Conservation (phyloP, 2,329 filamentous ascomycete species). For the Fusarium foetens region DNA sequence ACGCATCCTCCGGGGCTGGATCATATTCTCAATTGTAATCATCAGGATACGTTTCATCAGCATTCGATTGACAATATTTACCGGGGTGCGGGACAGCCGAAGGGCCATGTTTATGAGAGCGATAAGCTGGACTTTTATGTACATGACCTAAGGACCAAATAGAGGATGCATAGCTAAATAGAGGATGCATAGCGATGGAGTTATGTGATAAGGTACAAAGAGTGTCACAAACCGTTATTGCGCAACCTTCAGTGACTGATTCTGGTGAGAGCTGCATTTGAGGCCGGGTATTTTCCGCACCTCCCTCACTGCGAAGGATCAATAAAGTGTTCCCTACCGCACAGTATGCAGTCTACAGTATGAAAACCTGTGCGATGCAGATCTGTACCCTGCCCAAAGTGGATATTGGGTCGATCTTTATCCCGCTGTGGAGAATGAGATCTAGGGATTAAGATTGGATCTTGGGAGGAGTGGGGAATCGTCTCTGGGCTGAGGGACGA, state of each 20-base stretch:
- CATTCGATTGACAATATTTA: slow-evolving; percentile 76
- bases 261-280: background rate
- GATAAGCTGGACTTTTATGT: slow-evolving; percentile 70
- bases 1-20: slow-evolving; percentile 92
- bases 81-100: slow-evolving; percentile 74
- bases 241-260: background rate
- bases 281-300: background rate
- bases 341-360: background rate
- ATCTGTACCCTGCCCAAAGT: background rate
- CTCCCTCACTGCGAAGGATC: background rate
- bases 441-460: slow-evolving; percentile 15
- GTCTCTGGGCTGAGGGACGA: background rate
- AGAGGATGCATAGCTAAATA: background rate
- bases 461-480: slow-evolving; percentile 11
- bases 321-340: background rate
- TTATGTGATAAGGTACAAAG: background rate
- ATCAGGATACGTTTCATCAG: slow-evolving; percentile 86
- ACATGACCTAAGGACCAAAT: slow-evolving; percentile 59
- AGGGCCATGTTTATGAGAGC: slow-evolving; percentile 76
- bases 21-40: slow-evolving; percentile 81
- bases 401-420: slow-evolving; percentile 6
- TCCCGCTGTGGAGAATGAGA: slow-evolving; percentile 9
- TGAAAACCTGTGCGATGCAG: background rate
- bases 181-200: slow-evolving; percentile 41
- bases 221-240: background rate